These are phyloP conservation scores for Sporothrix inflata DNA, from an alignment of 2,329 filamentous ascomycete species.

Conservation along the genomic window DNA sequence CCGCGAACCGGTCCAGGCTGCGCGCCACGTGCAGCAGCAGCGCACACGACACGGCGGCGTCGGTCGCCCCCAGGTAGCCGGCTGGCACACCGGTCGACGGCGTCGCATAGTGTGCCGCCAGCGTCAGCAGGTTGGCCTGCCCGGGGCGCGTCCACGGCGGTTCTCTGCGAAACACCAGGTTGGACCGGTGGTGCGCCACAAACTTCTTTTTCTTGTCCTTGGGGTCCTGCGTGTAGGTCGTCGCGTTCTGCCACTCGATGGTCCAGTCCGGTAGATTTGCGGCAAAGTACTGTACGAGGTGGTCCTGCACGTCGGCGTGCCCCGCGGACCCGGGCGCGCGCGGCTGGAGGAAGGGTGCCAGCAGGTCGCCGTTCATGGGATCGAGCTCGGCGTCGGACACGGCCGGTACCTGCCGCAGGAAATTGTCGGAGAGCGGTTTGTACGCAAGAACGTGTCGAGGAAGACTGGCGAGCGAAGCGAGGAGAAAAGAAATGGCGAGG, in stretches of 20 bases:
- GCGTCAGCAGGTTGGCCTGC: conserved; percentile 71
- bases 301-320: conserved; percentile 66
- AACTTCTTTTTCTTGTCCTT: conserved; percentile 5
- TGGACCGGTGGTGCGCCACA: conserved; percentile 68
- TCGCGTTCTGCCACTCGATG: conserved; percentile 75
- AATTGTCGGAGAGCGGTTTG: conserved; percentile 63
- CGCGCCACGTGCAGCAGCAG: conserved; percentile 79
- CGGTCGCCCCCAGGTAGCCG: conserved; percentile 82
- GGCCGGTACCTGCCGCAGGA: conserved; percentile 64
- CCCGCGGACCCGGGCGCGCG: conserved; percentile 76
- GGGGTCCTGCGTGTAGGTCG: conserved; percentile 43
- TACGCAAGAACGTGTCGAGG: conserved; percentile 41
- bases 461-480: conserved; percentile 37
- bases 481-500: conserved; percentile 19
- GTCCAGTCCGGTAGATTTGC: conserved; percentile 70
- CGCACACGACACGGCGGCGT: conserved; percentile 82
- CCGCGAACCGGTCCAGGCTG: conserved; percentile 71
- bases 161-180: conserved; percentile 76
- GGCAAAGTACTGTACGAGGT: conserved; percentile 73
- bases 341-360: conserved; percentile 75
- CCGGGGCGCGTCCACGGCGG: conserved; percentile 74
- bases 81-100: conserved; percentile 63
- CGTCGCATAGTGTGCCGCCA: conserved; percentile 85
- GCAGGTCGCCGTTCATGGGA: conserved; percentile 65
- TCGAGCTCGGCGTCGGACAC: conserved; percentile 67